Base-by-base conservation (phyloP, 768 basidiomycete species). In the Boletus rubescentipes region DNA sequence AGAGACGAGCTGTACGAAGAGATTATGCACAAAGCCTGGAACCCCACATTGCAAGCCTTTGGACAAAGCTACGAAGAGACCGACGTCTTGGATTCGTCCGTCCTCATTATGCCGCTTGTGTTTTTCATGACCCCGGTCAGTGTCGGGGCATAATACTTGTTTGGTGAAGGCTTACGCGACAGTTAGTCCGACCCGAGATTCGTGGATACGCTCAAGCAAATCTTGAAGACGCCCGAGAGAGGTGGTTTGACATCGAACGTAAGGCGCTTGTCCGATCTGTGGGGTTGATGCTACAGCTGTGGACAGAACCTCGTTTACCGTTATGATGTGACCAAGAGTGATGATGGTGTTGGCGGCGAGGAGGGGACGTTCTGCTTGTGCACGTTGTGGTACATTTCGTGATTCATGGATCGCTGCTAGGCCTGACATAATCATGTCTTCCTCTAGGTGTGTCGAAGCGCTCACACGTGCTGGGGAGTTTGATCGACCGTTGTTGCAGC, bases 361-460 rank as follows among this genome's bases (percentile, higher is more conserved):
- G 95, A 97, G 71, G 95, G 95, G 2, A 94, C 91, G 0, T 97
- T 98, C 73, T 92, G 91, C 55, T 75, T 98, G 43, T 94, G 92
- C 64, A 91, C 89, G 0, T 69, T 92, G 8, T 92, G 89, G 90
- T 88, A 47, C 7, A 75, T 68, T 43, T 18, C 23, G 10, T 9
- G 6, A 29, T 48, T 16, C 15, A 2, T 14, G 15, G 46, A 15
- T 47, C 15, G 20, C 29, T 29, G 20, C 8, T 20, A 3, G 10
- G 23, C 42, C 16, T 31, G 9, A 26, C 21, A n/a, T n/a, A n/a
- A n/a, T 6, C 10, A 32, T 4, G 4, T 31, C 29, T 26, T 37
- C 15, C 42, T 36, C 35, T 57, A 90, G 89, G 89, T 88, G 87
- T 58, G 76, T 96, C 39, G 94, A 98, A 63, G 93, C 93, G 0